Evolutionary conservation across 306 rosid species (phyloP).

Genomic region (Abrus pulchellus): DNA sequence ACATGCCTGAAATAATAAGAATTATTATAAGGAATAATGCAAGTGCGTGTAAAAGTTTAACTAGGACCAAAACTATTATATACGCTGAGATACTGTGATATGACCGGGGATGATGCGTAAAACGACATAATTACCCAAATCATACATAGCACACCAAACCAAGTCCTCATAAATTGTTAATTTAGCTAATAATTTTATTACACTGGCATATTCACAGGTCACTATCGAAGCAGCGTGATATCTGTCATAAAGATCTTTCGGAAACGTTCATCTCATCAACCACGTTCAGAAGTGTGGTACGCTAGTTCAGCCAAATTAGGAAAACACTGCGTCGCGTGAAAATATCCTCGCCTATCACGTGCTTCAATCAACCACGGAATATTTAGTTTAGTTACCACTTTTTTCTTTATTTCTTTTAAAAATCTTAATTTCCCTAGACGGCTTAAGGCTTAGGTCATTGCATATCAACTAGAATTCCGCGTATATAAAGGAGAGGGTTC

Average conservation of each 20-base stretch:
- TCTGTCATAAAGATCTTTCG: slow-evolving; percentile 46
- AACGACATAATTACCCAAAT: slow-evolving; percentile 1
- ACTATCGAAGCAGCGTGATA: slow-evolving; percentile 21
- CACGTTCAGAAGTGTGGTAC: slow-evolving; percentile 51
- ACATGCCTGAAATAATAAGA: background rate
- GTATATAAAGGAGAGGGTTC: slow-evolving; percentile 30
- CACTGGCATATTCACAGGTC: slow-evolving; percentile 7
- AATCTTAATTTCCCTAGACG: slow-evolving; percentile 2
- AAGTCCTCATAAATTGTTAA: background rate
- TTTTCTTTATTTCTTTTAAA: background rate
- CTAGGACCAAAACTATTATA: background rate
- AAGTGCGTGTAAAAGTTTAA: slow-evolving; percentile 32
- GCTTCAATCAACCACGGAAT: slow-evolving; percentile 52
- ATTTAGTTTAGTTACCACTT: background rate
- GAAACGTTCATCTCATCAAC: slow-evolving; percentile 48
- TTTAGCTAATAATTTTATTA: background rate
- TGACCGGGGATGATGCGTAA: background rate
- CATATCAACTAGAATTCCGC: slow-evolving; percentile 42
- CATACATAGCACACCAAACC: background rate
- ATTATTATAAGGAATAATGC: background rate
- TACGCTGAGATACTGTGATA: background rate
- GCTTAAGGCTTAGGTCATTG: slow-evolving; percentile 25
- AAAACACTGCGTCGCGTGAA: slow-evolving; percentile 34
- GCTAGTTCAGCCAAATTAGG: slow-evolving; percentile 39
- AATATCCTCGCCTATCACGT: slow-evolving; percentile 79